A percentile compares a stretch with the other conserved stretches of the same genome.
Conservation (phyloP, 352 stramenopile species). For the Phytopythium litorale region DNA sequence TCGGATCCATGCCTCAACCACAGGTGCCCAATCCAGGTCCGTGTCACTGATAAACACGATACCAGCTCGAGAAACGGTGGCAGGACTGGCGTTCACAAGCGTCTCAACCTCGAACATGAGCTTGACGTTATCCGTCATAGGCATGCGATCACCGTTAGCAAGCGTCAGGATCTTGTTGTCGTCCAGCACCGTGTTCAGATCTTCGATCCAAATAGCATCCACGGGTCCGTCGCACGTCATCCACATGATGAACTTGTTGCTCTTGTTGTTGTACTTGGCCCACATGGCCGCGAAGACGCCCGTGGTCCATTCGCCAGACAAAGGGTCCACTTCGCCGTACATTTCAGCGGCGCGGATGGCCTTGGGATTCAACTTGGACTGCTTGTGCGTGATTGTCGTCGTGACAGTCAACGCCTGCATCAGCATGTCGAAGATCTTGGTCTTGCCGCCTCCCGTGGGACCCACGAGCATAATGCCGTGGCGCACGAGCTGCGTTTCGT, state of each 20-base stretch:
- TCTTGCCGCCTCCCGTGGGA: slow-evolving; percentile 96
- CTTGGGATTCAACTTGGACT: slow-evolving; percentile 97
- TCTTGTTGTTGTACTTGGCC: slow-evolving; percentile 98
- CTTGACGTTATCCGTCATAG: slow-evolving; percentile 98
- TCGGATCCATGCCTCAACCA: slow-evolving; percentile 95
- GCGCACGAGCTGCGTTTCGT: slow-evolving; percentile 97
- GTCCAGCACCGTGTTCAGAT: slow-evolving; percentile 97
- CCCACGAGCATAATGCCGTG: slow-evolving; percentile 99
- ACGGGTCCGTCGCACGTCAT: slow-evolving; percentile 97
- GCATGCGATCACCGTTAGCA: slow-evolving; percentile 96
- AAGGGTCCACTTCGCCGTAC: slow-evolving; percentile 97
- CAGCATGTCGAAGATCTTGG: slow-evolving; percentile 96
- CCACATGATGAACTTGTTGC: slow-evolving; percentile 98
- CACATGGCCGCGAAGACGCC: slow-evolving; percentile 98
- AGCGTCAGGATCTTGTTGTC: slow-evolving; percentile 98
- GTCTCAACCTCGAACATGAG: slow-evolving; percentile 98
- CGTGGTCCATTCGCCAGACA: slow-evolving; percentile 97
- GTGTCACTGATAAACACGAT: slow-evolving; percentile 99
- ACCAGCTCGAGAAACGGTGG: slow-evolving; percentile 94
- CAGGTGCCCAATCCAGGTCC: slow-evolving; percentile 96
- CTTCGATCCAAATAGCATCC: slow-evolving; percentile 98
- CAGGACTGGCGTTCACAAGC: slow-evolving; percentile 95
- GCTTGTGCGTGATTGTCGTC: slow-evolving; percentile 93
- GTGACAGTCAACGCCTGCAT: slow-evolving; percentile 92
- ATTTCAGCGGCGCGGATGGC: slow-evolving; percentile 97